Conservation (phyloP, 495 filamentous ascomycete genomes). For the Rhypophila decipiens region DNA sequence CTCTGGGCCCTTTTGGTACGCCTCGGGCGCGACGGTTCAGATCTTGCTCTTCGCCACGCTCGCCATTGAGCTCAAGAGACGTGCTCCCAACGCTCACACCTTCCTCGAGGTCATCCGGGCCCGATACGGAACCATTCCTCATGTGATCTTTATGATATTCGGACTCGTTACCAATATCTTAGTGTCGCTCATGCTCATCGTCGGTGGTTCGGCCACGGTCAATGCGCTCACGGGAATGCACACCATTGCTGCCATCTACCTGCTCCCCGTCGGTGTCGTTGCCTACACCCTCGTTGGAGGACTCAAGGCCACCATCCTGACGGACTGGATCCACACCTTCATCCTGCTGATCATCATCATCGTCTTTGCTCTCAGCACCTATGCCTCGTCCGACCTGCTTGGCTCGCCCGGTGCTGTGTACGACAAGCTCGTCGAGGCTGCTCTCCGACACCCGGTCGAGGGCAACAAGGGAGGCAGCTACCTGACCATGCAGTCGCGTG, state of each 20-base stretch:
- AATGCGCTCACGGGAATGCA: slow-evolving; percentile 79
- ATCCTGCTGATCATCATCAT: slow-evolving; percentile 86
- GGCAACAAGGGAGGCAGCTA: slow-evolving; percentile 86
- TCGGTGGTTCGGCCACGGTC: slow-evolving; percentile 84
- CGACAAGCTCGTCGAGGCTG: slow-evolving; percentile 68
- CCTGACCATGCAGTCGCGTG: slow-evolving; percentile 79
- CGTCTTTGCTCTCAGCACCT: slow-evolving; percentile 82
- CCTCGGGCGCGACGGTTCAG: slow-evolving; percentile 59
- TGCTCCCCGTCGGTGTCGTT: slow-evolving; percentile 80
- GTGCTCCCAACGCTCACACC: slow-evolving; percentile 80
- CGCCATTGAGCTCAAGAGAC: slow-evolving; percentile 87
- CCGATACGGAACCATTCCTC: slow-evolving; percentile 54
- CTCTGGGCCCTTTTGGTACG: slow-evolving; percentile 90
- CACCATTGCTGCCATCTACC: slow-evolving; percentile 83
- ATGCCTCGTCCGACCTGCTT: slow-evolving; percentile 65
- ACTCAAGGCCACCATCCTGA: slow-evolving; percentile 45
- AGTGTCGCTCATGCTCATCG: slow-evolving; percentile 85
- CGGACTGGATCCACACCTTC: slow-evolving; percentile 69
- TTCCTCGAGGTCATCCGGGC: slow-evolving; percentile 68
- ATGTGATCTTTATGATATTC: slow-evolving; percentile 73
- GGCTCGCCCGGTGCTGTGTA: slow-evolving; percentile 79
- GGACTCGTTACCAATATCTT: slow-evolving; percentile 80
- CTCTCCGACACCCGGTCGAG: slow-evolving; percentile 65
- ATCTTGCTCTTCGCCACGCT: slow-evolving; percentile 89
- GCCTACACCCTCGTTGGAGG: slow-evolving; percentile 58